These are phyloP conservation scores for Fusarium sp. DNA, from an alignment of 2,329 filamentous ascomycete species.

Conservation along the genomic window DNA sequence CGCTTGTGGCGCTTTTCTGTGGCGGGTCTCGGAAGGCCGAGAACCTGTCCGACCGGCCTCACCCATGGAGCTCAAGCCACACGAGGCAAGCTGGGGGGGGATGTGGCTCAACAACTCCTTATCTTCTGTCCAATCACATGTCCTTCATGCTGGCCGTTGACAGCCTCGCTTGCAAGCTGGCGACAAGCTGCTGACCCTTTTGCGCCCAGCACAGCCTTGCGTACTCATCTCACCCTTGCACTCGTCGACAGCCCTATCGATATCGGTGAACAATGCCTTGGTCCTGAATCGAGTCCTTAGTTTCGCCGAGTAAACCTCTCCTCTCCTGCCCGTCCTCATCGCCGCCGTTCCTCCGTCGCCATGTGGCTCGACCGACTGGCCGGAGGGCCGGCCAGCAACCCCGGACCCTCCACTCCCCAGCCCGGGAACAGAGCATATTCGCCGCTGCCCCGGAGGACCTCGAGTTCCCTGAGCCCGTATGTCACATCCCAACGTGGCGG, in stretches of 20 bases:
- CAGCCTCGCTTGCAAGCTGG: slow-evolving; percentile 48
- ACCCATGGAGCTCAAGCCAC: slow-evolving; percentile 16
- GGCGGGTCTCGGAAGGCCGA: slow-evolving; percentile 21
- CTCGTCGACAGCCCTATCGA: slow-evolving; percentile 10
- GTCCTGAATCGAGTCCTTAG: background rate
- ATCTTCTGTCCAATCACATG: slow-evolving; percentile 32
- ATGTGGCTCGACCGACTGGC: slow-evolving; percentile 96
- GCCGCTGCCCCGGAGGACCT: slow-evolving; percentile 75
- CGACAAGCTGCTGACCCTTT: slow-evolving; percentile 40
- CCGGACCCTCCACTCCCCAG: slow-evolving; percentile 69
- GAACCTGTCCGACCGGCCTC: background rate
- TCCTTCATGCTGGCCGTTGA: slow-evolving; percentile 14
- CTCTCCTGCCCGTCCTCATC: slow-evolving; percentile 2
- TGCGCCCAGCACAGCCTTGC: slow-evolving; percentile 31
- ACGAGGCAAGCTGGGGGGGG: slow-evolving; percentile 19
- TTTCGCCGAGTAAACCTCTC: slow-evolving; percentile 14
- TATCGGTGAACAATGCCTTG: slow-evolving; percentile 26
- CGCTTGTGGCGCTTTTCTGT: background rate
- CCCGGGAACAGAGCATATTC: slow-evolving; percentile 77
- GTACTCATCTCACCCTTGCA: slow-evolving; percentile 13
- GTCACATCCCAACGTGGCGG: slow-evolving; percentile 76
- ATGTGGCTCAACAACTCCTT: background rate
- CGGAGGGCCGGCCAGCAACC: slow-evolving; percentile 71
- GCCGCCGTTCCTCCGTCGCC: slow-evolving; percentile 42
- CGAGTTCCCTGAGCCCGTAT: slow-evolving; percentile 76